A percentile compares a stretch with the other conserved stretches of the same genome.
Conservation (phyloP, 768 basidiomycete genomes). For the Hygrophorus russula region DNA sequence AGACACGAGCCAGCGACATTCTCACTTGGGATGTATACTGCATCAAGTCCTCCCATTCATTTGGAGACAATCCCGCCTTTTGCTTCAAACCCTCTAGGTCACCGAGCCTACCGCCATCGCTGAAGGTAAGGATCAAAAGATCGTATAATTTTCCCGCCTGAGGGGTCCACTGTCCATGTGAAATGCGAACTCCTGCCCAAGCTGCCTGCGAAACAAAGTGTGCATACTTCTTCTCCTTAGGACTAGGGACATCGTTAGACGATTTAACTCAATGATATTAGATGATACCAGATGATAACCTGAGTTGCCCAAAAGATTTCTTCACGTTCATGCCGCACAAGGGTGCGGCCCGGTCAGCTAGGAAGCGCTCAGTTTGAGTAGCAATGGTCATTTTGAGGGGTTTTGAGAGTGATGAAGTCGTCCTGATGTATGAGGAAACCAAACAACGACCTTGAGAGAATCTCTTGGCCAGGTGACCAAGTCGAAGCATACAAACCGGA, state of each 20-base stretch:
- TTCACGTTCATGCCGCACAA: conserved; percentile 61
- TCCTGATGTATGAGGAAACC: background rate
- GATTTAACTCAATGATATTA: conserved; percentile 3
- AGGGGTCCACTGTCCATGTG: conserved; percentile 76
- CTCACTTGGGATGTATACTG: conserved; percentile 68
- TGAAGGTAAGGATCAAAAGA: conserved; percentile 60
- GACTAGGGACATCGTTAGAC: conserved; percentile 25
- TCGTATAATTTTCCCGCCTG: conserved; percentile 60
- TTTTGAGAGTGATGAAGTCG: background rate
- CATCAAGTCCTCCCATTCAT: conserved; percentile 60
- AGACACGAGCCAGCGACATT: conserved; percentile 2
- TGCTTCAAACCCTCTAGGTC: conserved; percentile 44
- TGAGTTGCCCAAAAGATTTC: conserved; percentile 59
- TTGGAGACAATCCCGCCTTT: conserved; percentile 38
- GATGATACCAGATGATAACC: conserved; percentile 23
- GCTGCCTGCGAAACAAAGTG: conserved; percentile 62
- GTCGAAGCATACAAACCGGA: no score
- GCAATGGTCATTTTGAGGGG: conserved; percentile 9
- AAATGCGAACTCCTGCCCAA: conserved; percentile 80
- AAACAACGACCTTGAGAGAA: background rate
- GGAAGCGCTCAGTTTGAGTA: conserved; percentile 44
- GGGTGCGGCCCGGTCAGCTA: conserved; percentile 70
- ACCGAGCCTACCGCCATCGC: conserved; percentile 42
- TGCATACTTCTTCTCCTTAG: conserved; percentile 69
- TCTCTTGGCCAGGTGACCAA: no score